phyloP scores from a whole-genome alignment of 352 stramenopile species.

The Phytophthora rubi region DNA sequence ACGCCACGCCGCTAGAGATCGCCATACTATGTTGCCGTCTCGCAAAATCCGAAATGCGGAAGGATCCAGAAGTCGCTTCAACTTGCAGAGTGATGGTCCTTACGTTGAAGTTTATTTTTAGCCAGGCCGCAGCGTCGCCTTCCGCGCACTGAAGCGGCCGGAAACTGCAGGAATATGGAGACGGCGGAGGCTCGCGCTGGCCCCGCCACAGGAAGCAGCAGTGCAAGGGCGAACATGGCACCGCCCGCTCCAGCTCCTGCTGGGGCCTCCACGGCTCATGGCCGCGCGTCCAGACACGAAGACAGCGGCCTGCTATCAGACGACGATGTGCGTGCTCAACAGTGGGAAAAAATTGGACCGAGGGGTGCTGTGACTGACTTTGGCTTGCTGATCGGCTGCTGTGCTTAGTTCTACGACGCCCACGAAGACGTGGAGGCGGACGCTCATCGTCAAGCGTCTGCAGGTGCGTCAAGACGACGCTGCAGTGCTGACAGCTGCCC shows the following conservation, averaged over 20 bases:
- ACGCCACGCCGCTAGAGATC: slow-evolving; percentile 22
- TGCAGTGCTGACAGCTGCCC: not conserved
- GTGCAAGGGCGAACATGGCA: slow-evolving; percentile 7
- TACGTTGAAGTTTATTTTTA: slow-evolving; percentile 45
- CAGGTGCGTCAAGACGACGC: slow-evolving; percentile 12
- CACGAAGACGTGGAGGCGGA: slow-evolving; percentile 62
- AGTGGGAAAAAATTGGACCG: no score
- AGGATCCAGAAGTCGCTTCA: slow-evolving; percentile 20
- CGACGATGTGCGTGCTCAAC: slow-evolving; percentile 72
- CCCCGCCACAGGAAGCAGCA: slow-evolving; percentile 4
- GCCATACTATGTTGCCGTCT: slow-evolving; percentile 44
- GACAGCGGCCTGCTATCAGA: slow-evolving; percentile 61
- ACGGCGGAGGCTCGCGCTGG: slow-evolving; percentile 8
- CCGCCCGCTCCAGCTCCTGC: slow-evolving; percentile 3
- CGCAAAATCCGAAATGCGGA: slow-evolving; percentile 30
- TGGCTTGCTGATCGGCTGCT: not conserved
- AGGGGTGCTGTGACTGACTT: not conserved
- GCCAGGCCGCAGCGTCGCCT: not conserved
- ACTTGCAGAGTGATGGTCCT: slow-evolving; percentile 36
- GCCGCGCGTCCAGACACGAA: slow-evolving; percentile 40
- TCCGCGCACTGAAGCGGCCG: slow-evolving; percentile 14
- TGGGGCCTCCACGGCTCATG: slow-evolving; percentile 3
- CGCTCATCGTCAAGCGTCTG: slow-evolving; percentile 25
- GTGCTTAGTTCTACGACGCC: slow-evolving; percentile 71
- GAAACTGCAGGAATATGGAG: slow-evolving; percentile 43